Conservation (phyloP, 139 green algal species). For the Marvania coccoides region DNA sequence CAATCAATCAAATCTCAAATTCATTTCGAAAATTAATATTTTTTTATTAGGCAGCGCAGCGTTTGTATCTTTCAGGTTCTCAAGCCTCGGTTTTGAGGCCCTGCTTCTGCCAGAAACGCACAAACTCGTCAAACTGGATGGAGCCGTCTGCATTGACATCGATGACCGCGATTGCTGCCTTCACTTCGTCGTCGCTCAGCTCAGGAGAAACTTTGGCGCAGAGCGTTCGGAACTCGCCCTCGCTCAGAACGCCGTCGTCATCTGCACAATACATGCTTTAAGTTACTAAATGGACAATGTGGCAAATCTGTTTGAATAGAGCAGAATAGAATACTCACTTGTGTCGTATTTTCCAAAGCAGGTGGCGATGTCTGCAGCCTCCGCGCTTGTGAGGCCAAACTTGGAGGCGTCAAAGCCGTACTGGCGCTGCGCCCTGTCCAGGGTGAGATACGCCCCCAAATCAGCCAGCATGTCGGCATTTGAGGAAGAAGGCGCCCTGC, state of each 20-base stretch:
- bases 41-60: background rate
- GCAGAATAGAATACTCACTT: conserved; percentile 8
- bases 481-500: background rate
- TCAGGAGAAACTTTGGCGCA: conserved; percentile 38
- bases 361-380: conserved; percentile 60
- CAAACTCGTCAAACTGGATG: conserved; percentile 62
- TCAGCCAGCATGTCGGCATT: conserved; percentile 40
- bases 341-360: conserved; percentile 46
- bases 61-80: background rate
- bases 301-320: background rate
- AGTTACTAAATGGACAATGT: background rate
- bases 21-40: background rate
- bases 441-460: conserved; percentile 63
- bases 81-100: too few relatives aligned
- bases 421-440: conserved; percentile 53
- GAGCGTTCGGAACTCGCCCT: conserved; percentile 42
- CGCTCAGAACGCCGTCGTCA: conserved; percentile 51
- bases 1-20: background rate
- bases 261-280: conserved; percentile 4
- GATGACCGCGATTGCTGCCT: conserved; percentile 50
- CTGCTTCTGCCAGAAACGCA: conserved; percentile 23
- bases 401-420: conserved; percentile 52
- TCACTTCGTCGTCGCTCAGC: conserved; percentile 42
- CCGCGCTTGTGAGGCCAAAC: conserved; percentile 46
- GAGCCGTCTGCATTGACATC: conserved; percentile 46